Percentiles rank a stretch among this genome's conserved stretches.
These are phyloP conservation scores for Diacronema lutheri DNA, from an alignment of 78 protist genomes.

Conservation along the genomic window DNA sequence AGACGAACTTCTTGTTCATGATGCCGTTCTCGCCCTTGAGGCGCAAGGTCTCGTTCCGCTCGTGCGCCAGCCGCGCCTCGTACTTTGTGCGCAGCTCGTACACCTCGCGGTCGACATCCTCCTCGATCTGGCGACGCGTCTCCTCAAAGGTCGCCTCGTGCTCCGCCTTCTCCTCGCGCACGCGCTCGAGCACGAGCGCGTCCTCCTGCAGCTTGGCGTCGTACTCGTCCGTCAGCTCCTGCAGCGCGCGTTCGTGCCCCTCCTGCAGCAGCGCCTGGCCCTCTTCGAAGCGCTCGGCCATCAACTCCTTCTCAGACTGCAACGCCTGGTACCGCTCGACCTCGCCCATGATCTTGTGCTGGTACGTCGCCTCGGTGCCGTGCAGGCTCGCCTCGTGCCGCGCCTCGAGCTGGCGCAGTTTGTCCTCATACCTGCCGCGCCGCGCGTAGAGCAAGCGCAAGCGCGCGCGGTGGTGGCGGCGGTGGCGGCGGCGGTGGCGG, in stretches of 20 bases:
- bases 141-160: slow-evolving; percentile 24
- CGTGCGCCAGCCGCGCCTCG: slow-evolving; percentile 48
- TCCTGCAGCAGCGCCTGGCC: not conserved
- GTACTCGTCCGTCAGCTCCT: slow-evolving; percentile 36
- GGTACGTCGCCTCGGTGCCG: slow-evolving; percentile 30
- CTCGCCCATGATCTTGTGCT: slow-evolving; percentile 34
- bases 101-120: slow-evolving; percentile 60
- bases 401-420: not conserved
- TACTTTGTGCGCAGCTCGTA: slow-evolving; percentile 48
- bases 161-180: not conserved
- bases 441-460: no score
- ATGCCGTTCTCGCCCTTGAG: slow-evolving; percentile 59
- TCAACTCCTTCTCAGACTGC: slow-evolving; percentile 16
- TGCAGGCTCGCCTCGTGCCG: not conserved
- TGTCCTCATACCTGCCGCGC: slow-evolving; percentile 57
- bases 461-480: no score
- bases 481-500: no score
- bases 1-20: slow-evolving; percentile 51
- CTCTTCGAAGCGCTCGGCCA: slow-evolving; percentile 27
- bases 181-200: not conserved
- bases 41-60: slow-evolving; percentile 25
- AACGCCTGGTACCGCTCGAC: slow-evolving; percentile 25
- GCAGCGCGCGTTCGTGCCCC: slow-evolving; percentile 28
- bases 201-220: slow-evolving; percentile 39
- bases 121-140: slow-evolving; percentile 49